Base-by-base conservation (phyloP, 257 asterid genomes). In the Solanum lignicaule region DNA sequence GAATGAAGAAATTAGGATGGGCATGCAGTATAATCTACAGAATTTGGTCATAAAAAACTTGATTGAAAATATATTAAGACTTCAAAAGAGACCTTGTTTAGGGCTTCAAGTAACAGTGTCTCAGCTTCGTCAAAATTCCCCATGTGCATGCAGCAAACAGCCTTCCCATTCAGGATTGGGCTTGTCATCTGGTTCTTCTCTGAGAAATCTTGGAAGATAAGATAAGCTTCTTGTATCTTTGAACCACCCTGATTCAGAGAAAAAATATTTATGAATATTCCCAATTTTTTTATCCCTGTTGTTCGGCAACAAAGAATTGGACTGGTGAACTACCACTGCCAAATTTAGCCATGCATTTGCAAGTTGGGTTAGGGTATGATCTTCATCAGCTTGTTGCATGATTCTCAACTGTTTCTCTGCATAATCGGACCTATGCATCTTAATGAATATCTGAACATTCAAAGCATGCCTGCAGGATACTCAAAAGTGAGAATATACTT, bases 81-180 rank as follows among this genome's bases (percentile, higher is more conserved):
- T 23, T 62, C 25, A 62, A 52, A 90, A 84, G 88, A 84, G 65
- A 93, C 99, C 97, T 93, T 95, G 98, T 95, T 97, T 76, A 95
- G 91, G 92, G 99, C 98, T 90, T 97, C 99, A 88, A 97, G 97
- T 89, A 97, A 89, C 83, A 95, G 95, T 31, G 93, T 88, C 87
- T 97, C 99, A 21, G 99, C 98, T 83, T 95, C 98, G 60, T 93
- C 98, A 58, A 97, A 95, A 88, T 93, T 94, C 35, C 99, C 99
- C 95, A 95, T 97, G 93, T 95, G 99, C 98, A 97, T 94, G 95
- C 98, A 94, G 92, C 98, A 97, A 90, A 95, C 94, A 81, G 99
- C 98, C 93, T 96, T 97, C 87, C 99, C 98, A 89, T 95, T 97
- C 79, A 97, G 93, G 87, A 97, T 91, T 93, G 94, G 94, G 88